Conservation (phyloP, 306 rosid genomes). For the Senna siamea region DNA sequence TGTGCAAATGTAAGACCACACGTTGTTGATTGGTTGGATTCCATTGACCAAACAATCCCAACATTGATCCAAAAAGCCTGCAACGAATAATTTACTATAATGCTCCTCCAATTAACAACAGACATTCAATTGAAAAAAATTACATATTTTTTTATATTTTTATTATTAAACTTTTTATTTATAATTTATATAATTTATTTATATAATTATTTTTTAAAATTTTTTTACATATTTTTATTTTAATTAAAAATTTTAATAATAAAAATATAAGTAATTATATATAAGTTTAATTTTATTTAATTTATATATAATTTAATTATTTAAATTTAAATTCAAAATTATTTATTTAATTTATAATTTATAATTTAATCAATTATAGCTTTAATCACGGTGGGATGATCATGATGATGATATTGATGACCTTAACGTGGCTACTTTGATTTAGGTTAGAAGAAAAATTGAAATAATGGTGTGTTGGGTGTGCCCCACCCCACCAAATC, state of each 20-base stretch:
- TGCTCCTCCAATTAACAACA: conserved; percentile 23
- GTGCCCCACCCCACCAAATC: conserved; percentile 46
- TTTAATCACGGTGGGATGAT: conserved; percentile 51
- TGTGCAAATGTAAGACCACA: conserved; percentile 10
- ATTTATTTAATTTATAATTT: not conserved
- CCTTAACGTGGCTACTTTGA: conserved; percentile 38
- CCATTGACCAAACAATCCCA: conserved; percentile 42
- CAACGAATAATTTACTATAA: not conserved
- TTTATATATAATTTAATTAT: not conserved
- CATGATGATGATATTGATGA: conserved; percentile 52
- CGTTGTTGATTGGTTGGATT: conserved; percentile 43
- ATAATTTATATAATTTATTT: too few relatives aligned
- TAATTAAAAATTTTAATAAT: too few relatives aligned
- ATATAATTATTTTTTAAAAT: too few relatives aligned
- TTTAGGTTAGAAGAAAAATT: conserved; percentile 33
- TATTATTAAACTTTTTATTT: too few relatives aligned
- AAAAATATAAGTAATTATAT: too few relatives aligned
- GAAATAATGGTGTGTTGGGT: conserved; percentile 23
- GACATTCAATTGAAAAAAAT: too few relatives aligned
- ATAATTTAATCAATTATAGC: conserved; percentile 22
- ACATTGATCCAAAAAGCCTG: conserved; percentile 39
- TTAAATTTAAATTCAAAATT: not conserved
- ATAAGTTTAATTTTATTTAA: not conserved
- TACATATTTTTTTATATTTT: too few relatives aligned
- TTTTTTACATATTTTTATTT: too few relatives aligned